These are phyloP conservation scores for Ulmus americana DNA, from an alignment of 331 rosid genomes.

Conservation along the genomic window DNA sequence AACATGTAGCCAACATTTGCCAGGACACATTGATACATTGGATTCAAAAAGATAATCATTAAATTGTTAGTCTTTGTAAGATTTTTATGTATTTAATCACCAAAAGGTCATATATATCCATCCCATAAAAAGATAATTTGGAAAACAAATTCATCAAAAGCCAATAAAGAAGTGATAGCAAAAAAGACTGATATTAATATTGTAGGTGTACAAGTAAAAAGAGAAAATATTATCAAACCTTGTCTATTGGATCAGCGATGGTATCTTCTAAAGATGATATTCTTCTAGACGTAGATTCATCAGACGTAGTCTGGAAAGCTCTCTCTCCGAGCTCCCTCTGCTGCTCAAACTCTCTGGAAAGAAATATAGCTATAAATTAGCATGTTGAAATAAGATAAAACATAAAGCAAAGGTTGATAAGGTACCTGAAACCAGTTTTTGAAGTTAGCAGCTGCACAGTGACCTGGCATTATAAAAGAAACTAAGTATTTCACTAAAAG, in stretches of 20 bases:
- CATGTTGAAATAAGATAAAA: constrained; percentile 21
- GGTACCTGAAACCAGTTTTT: constrained; percentile 94
- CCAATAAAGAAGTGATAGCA: not conserved
- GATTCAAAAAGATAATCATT: not conserved
- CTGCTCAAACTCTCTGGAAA: constrained; percentile 95
- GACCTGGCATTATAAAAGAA: constrained; percentile 66
- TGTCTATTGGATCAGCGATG: constrained; percentile 52
- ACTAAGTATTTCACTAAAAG: constrained; percentile 16
- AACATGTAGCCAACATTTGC: not conserved
- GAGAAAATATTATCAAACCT: constrained; percentile 37
- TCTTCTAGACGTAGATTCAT: constrained; percentile 60
- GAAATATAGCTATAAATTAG: constrained; percentile 30
- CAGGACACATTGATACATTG: not conserved
- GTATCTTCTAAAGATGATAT: constrained; percentile 56
- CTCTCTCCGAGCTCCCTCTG: constrained; percentile 97
- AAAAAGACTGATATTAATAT: not conserved
- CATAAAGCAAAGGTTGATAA: constrained; percentile 25
- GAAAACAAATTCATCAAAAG: not conserved
- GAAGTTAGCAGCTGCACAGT: constrained; percentile 96
- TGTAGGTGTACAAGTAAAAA: not conserved
- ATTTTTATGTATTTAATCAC: not conserved
- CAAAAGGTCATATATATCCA: not conserved
- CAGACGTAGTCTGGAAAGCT: constrained; percentile 70
- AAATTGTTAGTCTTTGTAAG: not conserved
- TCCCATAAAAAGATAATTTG: not conserved